Evolutionary conservation across 495 filamentous ascomycete genomes (phyloP).

Genomic region (Friedmanniomyces simplex): DNA sequence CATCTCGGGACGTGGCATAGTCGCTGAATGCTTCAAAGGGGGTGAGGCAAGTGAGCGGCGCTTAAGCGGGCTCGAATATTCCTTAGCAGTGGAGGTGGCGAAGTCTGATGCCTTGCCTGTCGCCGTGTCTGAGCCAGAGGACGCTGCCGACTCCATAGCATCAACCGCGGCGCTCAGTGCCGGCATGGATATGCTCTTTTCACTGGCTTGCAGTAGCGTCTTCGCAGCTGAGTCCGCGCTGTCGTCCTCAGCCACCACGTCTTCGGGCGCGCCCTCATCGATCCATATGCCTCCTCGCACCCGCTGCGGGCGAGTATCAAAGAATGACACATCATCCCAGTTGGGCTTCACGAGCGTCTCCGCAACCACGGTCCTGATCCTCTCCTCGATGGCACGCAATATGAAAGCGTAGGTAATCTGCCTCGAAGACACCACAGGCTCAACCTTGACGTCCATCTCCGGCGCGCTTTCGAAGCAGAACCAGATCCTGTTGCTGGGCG

Average conservation of each 20-base stretch:
- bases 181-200: conserved; percentile 15
- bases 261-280: conserved; percentile 32
- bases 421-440: conserved; percentile 88
- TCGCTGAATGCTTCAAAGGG: background rate
- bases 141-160: conserved; percentile 12
- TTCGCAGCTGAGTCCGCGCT: background rate
- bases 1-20: background rate
- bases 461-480: conserved; percentile 86
- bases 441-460: conserved; percentile 81
- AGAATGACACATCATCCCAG: conserved; percentile 92
- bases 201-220: conserved; percentile 20
- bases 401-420: conserved; percentile 92
- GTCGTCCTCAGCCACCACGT: conserved; percentile 20
- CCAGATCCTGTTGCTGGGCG: conserved; percentile 91
- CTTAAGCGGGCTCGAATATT: conserved; percentile 1
- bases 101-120: background rate
- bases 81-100: background rate
- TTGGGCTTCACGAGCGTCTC: conserved; percentile 90
- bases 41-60: conserved; percentile 17
- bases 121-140: conserved; percentile 10
- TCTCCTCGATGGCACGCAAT: conserved; percentile 81
- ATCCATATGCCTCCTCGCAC: conserved; percentile 88
- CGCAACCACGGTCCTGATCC: conserved; percentile 83
- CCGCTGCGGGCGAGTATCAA: conserved; percentile 59
- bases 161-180: background rate